Evolutionary conservation across 2,329 filamentous ascomycete species (phyloP).

Genomic region (Didymella exigua): DNA sequence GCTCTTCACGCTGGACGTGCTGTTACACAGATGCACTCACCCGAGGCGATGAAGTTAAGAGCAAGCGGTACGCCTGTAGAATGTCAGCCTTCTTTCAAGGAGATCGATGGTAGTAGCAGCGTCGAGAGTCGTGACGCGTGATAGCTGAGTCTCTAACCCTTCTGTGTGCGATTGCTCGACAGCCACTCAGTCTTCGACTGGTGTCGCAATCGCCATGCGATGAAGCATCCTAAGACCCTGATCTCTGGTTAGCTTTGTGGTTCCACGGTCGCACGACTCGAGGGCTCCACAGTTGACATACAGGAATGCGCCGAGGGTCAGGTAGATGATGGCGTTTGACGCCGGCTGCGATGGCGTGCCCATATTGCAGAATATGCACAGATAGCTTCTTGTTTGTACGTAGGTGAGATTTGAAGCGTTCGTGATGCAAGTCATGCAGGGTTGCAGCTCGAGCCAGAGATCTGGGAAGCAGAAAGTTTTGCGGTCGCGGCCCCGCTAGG

Average conservation of each 20-base stretch:
- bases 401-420: slow-evolving; percentile 16
- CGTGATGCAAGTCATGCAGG: slow-evolving; percentile 23
- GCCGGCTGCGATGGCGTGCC: slow-evolving; percentile 75
- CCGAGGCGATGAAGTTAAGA: slow-evolving; percentile 88
- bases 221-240: slow-evolving; percentile 67
- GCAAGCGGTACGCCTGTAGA: slow-evolving; percentile 74
- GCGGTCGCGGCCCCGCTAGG: slow-evolving; percentile 26
- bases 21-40: slow-evolving; percentile 68
- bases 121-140: slow-evolving; percentile 8
- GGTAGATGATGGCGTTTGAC: slow-evolving; percentile 82
- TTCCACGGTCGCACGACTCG: slow-evolving; percentile 2
- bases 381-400: slow-evolving; percentile 10
- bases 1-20: slow-evolving; percentile 52
- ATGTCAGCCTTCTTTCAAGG: slow-evolving; percentile 32
- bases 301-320: slow-evolving; percentile 80
- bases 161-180: slow-evolving; percentile 79
- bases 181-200: slow-evolving; percentile 75
- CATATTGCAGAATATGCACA: slow-evolving; percentile 57
- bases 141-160: slow-evolving; percentile 60
- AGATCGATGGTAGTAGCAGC: neutral
- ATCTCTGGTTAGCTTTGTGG: slow-evolving; percentile 24
- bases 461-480: slow-evolving; percentile 27
- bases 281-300: slow-evolving; percentile 51
- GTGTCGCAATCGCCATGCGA: slow-evolving; percentile 62
- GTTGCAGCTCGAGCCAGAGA: slow-evolving; percentile 21